Percentiles rank a stretch among this genome's conserved stretches.
phyloP scores from a whole-genome alignment of 768 basidiomycete genomes.

The Lactifluus pinguis region DNA sequence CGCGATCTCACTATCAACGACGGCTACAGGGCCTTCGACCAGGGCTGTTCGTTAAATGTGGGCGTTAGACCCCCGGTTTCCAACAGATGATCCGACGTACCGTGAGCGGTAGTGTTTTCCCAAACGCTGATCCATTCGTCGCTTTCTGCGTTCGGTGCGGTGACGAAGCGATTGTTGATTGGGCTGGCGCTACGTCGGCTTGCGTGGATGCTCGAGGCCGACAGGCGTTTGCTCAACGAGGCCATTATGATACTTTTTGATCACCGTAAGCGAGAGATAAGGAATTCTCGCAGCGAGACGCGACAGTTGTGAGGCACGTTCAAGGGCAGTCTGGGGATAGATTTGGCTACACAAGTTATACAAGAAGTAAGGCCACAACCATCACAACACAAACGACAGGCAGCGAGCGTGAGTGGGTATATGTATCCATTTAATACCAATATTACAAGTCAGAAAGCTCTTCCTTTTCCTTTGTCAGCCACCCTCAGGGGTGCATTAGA shows the following conservation, averaged over 20 bases:
- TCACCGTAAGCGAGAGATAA: background rate
- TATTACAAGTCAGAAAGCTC: background rate
- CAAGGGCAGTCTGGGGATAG: background rate
- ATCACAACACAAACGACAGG: background rate
- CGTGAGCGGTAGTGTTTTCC: constrained; percentile 47
- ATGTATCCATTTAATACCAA: background rate
- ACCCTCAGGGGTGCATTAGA: background rate
- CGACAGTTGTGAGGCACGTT: background rate
- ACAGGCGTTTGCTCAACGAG: constrained; percentile 26
- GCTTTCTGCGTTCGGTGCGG: constrained; percentile 30
- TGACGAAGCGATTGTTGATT: constrained; percentile 16
- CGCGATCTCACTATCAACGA: constrained; percentile 57
- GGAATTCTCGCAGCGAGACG: too few species aligned
- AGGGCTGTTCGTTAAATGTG: constrained; percentile 39
- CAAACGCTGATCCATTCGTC: constrained; percentile 52
- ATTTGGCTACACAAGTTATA: background rate
- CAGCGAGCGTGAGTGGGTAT: background rate
- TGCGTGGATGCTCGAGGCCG: constrained; percentile 23
- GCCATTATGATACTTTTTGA: constrained; percentile 18
- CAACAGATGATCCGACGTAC: constrained; percentile 28
- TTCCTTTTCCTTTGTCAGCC: background rate
- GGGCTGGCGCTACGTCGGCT: constrained; percentile 18
- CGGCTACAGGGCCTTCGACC: constrained; percentile 58
- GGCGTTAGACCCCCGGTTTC: background rate
- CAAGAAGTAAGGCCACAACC: background rate